A percentile compares a stretch with the other conserved stretches of the same genome.
phyloP scores from a whole-genome alignment of 73 alveolate species.

The Paramecium caudatum region DNA sequence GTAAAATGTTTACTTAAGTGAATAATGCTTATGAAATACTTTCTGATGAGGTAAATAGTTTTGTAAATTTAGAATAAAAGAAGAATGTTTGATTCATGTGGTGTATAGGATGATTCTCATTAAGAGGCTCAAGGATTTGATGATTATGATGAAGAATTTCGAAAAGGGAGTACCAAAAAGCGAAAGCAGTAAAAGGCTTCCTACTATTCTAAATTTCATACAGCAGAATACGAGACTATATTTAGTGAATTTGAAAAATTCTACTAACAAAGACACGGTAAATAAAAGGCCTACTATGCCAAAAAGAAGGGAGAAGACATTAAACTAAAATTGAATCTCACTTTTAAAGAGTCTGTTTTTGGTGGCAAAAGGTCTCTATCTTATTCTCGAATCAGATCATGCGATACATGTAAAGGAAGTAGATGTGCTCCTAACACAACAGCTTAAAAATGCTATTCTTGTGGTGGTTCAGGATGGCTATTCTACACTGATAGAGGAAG shows the following conservation, averaged over 20 bases:
- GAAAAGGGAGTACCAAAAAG: slow-evolving; percentile 8
- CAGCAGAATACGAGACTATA: slow-evolving; percentile 41
- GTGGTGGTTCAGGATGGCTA: slow-evolving; percentile 68
- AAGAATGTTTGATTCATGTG: slow-evolving; percentile 48
- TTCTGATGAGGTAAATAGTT: slow-evolving; percentile 40
- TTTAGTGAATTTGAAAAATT: slow-evolving; percentile 56
- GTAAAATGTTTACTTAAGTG: slow-evolving; percentile 42
- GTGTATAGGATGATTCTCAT: slow-evolving; percentile 20
- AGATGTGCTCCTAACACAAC: neutral
- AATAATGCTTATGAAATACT: slow-evolving; percentile 56
- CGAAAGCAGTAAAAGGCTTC: slow-evolving; percentile 15
- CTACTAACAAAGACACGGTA: slow-evolving; percentile 39
- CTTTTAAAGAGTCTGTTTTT: slow-evolving; percentile 49
- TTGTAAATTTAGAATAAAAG: neutral
- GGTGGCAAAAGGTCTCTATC: neutral
- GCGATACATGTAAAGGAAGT: slow-evolving; percentile 62
- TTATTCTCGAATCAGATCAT: neutral
- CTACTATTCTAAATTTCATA: slow-evolving; percentile 19
- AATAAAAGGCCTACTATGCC: slow-evolving; percentile 21
- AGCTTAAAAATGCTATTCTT: slow-evolving; percentile 43
- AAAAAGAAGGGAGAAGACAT: slow-evolving; percentile 59
- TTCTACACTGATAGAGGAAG: slow-evolving; percentile 47
- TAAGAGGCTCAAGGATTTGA: slow-evolving; percentile 23
- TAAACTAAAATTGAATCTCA: neutral
- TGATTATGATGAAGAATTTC: slow-evolving; percentile 21